These are phyloP conservation scores for Herpetomonas muscarum DNA, from an alignment of 208 protist species.

Conservation along the genomic window DNA sequence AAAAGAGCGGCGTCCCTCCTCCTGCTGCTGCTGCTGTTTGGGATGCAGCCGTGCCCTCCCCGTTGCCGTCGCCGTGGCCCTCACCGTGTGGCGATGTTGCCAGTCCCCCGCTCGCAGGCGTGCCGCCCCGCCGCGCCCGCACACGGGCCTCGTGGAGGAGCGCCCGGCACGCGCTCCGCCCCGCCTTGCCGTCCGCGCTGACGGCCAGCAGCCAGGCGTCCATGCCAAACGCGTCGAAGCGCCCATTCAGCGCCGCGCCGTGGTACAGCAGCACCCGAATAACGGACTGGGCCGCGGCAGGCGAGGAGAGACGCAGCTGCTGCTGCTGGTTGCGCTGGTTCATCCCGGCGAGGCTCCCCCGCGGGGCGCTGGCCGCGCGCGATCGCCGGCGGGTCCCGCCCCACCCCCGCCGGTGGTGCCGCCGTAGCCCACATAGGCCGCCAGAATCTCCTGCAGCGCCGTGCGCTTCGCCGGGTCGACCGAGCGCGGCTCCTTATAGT, in stretches of 20 bases:
- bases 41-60: too few species aligned
- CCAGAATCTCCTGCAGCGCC: conserved; percentile 58
- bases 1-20: neutral
- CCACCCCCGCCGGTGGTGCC: neutral
- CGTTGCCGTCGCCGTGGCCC: too few species aligned
- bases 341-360: neutral
- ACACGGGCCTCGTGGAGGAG: conserved; percentile 5
- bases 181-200: conserved; percentile 12
- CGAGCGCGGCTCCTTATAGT: conserved; percentile 53
- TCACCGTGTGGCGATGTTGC: too few species aligned
- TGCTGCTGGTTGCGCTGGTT: neutral
- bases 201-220: conserved; percentile 76
- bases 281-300: conserved; percentile 13
- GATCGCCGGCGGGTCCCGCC: neutral
- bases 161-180: conserved; percentile 1
- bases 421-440: neutral
- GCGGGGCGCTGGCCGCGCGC: neutral
- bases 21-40: too few species aligned
- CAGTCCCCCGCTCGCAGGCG: too few species aligned
- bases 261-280: conserved; percentile 35
- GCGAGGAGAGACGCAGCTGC: neutral
- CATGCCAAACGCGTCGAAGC: conserved; percentile 51
- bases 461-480: conserved; percentile 52
- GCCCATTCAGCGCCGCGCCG: conserved; percentile 52
- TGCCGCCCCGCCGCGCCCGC: neutral